phyloP scores from a whole-genome alignment of 2,329 filamentous ascomycete species.

The Nigrograna mackinnonii region DNA sequence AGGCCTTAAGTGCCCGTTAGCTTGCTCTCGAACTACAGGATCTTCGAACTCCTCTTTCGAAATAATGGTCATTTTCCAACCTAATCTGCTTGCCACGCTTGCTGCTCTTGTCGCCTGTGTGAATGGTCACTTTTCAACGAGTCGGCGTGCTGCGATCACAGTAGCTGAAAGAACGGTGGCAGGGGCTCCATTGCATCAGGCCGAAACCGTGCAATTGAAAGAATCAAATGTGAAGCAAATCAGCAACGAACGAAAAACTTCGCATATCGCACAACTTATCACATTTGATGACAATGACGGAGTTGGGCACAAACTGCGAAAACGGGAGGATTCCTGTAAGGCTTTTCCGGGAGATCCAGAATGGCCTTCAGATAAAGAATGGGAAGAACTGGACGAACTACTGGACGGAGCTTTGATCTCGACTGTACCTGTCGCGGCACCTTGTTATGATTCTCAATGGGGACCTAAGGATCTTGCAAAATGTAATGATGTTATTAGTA shows the following conservation, averaged over 20 bases:
- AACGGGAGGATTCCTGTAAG: constrained; percentile 1
- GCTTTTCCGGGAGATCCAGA: constrained; percentile 4
- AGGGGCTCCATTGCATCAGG: neutral
- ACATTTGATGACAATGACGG: too few relatives aligned
- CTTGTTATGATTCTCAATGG: constrained; percentile 8
- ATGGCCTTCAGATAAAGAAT: constrained; percentile 1
- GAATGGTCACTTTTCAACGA: too few relatives aligned
- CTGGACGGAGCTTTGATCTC: constrained; percentile 5
- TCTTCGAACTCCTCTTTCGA: too few relatives aligned
- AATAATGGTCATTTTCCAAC: too few relatives aligned
- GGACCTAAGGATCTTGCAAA: constrained; percentile 3
- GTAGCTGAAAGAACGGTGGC: too few relatives aligned
- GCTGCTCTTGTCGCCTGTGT: too few relatives aligned
- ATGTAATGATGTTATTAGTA: constrained; percentile 1
- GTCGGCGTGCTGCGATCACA: too few relatives aligned
- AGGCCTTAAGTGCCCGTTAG: too few relatives aligned
- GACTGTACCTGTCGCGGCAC: constrained; percentile 3
- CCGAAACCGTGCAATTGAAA: neutral
- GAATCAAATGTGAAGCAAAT: neutral
- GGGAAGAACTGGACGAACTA: constrained; percentile 4
- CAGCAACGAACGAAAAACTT: neutral
- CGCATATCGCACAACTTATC: neutral
- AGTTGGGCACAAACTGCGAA: too few relatives aligned
- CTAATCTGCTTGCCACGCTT: too few relatives aligned
- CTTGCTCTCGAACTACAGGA: too few relatives aligned